Conservation (phyloP, 1,284 basidiomycete species). For the Pterulicium gracile region DNA sequence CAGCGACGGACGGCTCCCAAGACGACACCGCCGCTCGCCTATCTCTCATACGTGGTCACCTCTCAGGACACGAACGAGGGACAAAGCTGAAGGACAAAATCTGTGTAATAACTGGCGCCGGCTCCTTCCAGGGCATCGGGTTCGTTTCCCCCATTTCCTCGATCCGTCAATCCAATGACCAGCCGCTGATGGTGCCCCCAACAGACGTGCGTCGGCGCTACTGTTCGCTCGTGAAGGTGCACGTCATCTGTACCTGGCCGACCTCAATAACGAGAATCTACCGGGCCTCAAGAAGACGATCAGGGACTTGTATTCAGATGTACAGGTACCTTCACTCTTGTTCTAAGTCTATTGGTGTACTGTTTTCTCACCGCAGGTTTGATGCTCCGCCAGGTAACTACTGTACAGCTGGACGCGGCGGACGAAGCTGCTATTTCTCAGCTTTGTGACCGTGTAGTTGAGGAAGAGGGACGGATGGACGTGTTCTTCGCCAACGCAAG, state of each 20-base stretch:
- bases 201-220: conserved; percentile 66
- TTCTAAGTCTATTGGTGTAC: background rate
- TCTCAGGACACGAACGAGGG: conserved; percentile 43
- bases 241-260: conserved; percentile 75
- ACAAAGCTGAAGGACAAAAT: conserved; percentile 69
- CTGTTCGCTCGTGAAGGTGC: conserved; percentile 79
- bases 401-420: conserved; percentile 72
- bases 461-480: conserved; percentile 80
- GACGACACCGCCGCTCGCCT: conserved; percentile 53
- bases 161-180: no score
- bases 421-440: conserved; percentile 62
- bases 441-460: conserved; percentile 62
- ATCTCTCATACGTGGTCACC: conserved; percentile 60
- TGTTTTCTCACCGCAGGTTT: background rate
- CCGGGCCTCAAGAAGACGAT: conserved; percentile 64
- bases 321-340: conserved; percentile 44
- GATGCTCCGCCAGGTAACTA: conserved; percentile 43
- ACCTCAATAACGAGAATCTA: conserved; percentile 65
- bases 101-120: conserved; percentile 82
- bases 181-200: no score
- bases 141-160: conserved; percentile 17
- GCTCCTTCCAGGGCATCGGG: conserved; percentile 80
- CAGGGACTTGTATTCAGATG: conserved; percentile 59
- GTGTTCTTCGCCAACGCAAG: conserved; percentile 92
- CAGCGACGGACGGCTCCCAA: conserved; percentile 33